A percentile compares a stretch with the other conserved stretches of the same genome.
These are phyloP conservation scores for Acacia concinna DNA, from an alignment of 331 rosid species.

Conservation along the genomic window DNA sequence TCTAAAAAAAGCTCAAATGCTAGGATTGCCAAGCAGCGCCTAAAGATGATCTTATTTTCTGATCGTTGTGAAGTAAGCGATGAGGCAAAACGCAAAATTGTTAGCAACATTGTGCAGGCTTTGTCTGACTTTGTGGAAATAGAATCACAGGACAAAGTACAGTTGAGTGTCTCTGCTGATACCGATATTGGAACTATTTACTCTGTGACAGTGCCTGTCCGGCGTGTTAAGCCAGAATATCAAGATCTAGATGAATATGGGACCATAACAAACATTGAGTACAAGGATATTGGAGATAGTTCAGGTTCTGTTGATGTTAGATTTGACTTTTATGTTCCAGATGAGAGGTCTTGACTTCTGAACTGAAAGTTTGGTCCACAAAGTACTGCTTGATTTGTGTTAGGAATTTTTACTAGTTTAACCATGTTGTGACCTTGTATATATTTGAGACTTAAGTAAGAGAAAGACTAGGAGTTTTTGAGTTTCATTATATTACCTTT, in stretches of 20 bases:
- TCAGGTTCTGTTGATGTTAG: constrained; percentile 73
- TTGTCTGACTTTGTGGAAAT: constrained; percentile 93
- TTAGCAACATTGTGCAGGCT: constrained; percentile 71
- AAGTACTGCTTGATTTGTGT: not conserved
- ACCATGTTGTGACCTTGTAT: constrained; percentile 17
- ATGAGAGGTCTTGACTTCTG: constrained; percentile 40
- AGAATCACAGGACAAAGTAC: constrained; percentile 93
- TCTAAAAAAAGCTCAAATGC: constrained; percentile 77
- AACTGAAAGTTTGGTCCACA: not conserved
- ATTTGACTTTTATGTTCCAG: constrained; percentile 52
- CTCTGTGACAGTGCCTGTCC: constrained; percentile 91
- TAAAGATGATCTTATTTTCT: constrained; percentile 93
- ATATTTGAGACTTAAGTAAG: constrained; percentile 35
- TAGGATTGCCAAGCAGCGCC: constrained; percentile 86
- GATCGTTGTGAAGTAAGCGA: constrained; percentile 94
- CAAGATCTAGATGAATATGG: constrained; percentile 71
- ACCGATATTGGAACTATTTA: constrained; percentile 89
- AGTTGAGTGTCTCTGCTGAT: constrained; percentile 85
- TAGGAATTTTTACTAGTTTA: constrained; percentile 1
- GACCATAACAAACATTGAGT: constrained; percentile 79
- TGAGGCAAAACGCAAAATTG: constrained; percentile 86
- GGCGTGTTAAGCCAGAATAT: constrained; percentile 91
- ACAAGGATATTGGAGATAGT: constrained; percentile 73
- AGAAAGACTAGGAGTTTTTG: constrained; percentile 30
- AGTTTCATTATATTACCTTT: constrained; percentile 25